phyloP scores from a whole-genome alignment of 2,329 filamentous ascomycete species.

The Trichoderma polysporum region DNA sequence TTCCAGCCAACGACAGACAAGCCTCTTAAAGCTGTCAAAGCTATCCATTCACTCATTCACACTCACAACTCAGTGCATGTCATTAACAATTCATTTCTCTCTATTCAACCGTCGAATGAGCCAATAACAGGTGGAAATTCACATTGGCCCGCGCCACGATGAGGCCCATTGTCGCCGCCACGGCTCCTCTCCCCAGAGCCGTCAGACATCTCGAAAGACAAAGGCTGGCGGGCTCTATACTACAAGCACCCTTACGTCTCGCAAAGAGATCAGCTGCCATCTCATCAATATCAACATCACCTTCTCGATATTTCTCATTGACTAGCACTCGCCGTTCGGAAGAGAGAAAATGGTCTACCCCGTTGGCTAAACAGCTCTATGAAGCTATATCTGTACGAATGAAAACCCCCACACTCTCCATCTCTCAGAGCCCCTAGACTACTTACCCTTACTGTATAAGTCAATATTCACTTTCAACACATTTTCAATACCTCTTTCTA shows the following conservation, averaged over 20 bases:
- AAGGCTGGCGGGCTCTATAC: background rate
- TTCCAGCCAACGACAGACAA: background rate
- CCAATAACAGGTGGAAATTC: background rate
- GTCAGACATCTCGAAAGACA: background rate
- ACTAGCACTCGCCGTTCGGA: conserved; percentile 29
- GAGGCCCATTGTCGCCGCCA: conserved; percentile 8
- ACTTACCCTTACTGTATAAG: background rate
- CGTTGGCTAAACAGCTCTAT: conserved; percentile 80
- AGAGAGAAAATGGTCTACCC: conserved; percentile 81
- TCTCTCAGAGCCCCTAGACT: background rate
- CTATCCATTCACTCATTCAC: background rate
- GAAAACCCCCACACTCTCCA: conserved; percentile 37
- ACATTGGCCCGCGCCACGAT: background rate
- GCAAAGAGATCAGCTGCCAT: background rate
- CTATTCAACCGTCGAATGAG: background rate
- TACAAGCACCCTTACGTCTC: background rate
- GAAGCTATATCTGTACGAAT: conserved; percentile 79
- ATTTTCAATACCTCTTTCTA: no score
- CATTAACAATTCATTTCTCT: background rate
- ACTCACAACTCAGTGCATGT: background rate
- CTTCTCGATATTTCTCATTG: conserved; percentile 31
- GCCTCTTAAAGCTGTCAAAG: background rate
- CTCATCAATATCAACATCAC: background rate
- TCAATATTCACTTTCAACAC: background rate
- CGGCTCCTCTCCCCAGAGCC: background rate